Conservation (phyloP, 495 filamentous ascomycete species). For the Podospora appendiculata region DNA sequence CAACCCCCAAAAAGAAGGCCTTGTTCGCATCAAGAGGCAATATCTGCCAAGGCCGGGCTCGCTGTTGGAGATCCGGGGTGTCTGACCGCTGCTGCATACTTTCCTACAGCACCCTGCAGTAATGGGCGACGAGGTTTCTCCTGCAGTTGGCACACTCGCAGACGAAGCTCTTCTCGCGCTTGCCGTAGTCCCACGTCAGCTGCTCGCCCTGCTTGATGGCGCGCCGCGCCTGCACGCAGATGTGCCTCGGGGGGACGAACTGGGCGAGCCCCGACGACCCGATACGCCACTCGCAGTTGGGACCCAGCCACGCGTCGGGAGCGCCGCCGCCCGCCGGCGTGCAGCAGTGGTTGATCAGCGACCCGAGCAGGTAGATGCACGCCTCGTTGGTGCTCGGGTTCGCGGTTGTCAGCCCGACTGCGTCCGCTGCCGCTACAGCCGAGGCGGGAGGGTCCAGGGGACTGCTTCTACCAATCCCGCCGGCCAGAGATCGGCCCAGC, state of each 20-base stretch:
- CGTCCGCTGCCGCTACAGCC: too few species aligned
- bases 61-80: too few species aligned
- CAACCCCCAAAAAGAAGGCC: too few species aligned
- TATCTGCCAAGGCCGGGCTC: too few species aligned
- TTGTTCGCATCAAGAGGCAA: too few species aligned
- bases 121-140: not conserved
- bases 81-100: too few species aligned
- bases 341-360: conserved; percentile 29
- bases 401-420: too few species aligned
- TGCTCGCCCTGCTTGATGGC: conserved; percentile 21
- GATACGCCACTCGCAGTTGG: conserved; percentile 21
- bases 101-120: conserved; percentile 7
- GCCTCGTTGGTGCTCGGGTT: conserved; percentile 2
- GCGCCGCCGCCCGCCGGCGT: not conserved
- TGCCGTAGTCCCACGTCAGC: conserved; percentile 22
- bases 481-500: too few species aligned
- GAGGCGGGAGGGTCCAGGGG: too few species aligned
- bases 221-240: conserved; percentile 17
- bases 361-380: conserved; percentile 21
- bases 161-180: conserved; percentile 10
- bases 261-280: conserved; percentile 9
- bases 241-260: conserved; percentile 11
- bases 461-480: too few species aligned
- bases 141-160: conserved; percentile 17
- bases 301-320: conserved; percentile 6